Conservation (phyloP, 176 grass and related monocot genomes). For the Lolium rigidum region DNA sequence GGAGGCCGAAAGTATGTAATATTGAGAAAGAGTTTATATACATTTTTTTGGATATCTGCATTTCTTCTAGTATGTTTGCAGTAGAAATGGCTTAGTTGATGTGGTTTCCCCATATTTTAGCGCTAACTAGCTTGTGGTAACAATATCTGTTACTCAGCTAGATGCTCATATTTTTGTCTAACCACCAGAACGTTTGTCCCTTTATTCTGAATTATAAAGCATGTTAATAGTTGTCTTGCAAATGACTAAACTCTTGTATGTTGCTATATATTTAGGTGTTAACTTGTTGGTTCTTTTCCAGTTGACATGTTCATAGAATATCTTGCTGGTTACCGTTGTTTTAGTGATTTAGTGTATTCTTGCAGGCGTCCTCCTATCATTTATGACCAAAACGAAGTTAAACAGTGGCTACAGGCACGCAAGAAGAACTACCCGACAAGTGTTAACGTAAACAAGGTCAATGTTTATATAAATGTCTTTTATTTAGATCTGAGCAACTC, state of each 20-base stretch:
- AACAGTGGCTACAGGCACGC: slow-evolving; percentile 84
- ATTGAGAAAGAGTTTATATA: not conserved
- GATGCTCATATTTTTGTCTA: slow-evolving; percentile 5
- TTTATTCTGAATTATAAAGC: slow-evolving; percentile 17
- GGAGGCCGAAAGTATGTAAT: slow-evolving; percentile 53
- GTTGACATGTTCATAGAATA: not conserved
- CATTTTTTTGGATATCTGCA: not conserved
- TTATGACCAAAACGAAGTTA: slow-evolving; percentile 84
- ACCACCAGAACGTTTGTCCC: not conserved
- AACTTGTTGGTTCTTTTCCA: slow-evolving; percentile 13
- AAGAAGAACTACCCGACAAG: slow-evolving; percentile 82
- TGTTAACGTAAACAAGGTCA: slow-evolving; percentile 70
- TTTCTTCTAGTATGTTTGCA: slow-evolving; percentile 14
- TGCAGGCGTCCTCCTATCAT: slow-evolving; percentile 56
- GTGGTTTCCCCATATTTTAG: slow-evolving; percentile 3
- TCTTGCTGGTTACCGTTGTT: not conserved
- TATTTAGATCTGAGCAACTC: not conserved
- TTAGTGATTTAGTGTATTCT: slow-evolving; percentile 22
- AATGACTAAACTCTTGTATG: slow-evolving; percentile 6
- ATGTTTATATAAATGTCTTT: slow-evolving; percentile 26
- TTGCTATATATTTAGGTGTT: slow-evolving; percentile 9
- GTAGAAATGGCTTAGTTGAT: not conserved
- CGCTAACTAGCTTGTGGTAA: slow-evolving; percentile 3
- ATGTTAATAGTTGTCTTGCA: not conserved
- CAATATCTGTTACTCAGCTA: not conserved